Base-by-base conservation (phyloP, 78 protist species). In the Isochrysis galbana region DNA sequence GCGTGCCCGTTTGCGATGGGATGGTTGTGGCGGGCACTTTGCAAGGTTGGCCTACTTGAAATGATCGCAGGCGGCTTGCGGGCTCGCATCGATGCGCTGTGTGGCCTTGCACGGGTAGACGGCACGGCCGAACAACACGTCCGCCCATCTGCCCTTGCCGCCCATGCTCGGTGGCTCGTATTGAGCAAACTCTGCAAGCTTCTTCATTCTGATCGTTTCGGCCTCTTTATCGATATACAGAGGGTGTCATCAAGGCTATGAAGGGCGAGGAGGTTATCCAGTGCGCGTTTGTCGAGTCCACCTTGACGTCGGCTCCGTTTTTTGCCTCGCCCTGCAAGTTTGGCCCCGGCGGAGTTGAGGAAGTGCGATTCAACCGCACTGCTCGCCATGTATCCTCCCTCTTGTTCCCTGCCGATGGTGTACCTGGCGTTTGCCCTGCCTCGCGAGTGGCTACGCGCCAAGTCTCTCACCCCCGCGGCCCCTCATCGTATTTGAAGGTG, bases 201-300 rank as follows among this genome's bases (percentile, higher is more conserved):
- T n/a, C n/a, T n/a, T n/a, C n/a, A n/a, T n/a, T n/a, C n/a, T n/a
- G n/a, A n/a, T n/a, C n/a, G n/a, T n/a, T n/a, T n/a, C n/a, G n/a
- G n/a, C n/a, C n/a, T n/a, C n/a, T n/a, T n/a, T n/a, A n/a, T n/a
- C n/a, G n/a, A n/a, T n/a, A n/a, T n/a, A n/a, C n/a, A n/a, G 61
- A 51, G 61, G 61, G 61, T 14, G 61, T 51, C 61, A 51, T 51
- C 61, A 51, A 51, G 61, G 84, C 46, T 4, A 77, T 77, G 86
- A 45, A 32, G 32, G 98, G 96, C 86, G 92, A 92, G 92, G 86
- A 78, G 88, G 89, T 95, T 32, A 48, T 80, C 55, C 94, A 93
- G 92, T 94, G 95, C 94, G 91, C 97, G 46, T 94, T 77, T 42
- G 98, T 97, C 44, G 96, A 97, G 95, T 55, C 91, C 78, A 5